phyloP scores from a whole-genome alignment of 2,329 filamentous ascomycete genomes.

The Fonsecaea nubica region DNA sequence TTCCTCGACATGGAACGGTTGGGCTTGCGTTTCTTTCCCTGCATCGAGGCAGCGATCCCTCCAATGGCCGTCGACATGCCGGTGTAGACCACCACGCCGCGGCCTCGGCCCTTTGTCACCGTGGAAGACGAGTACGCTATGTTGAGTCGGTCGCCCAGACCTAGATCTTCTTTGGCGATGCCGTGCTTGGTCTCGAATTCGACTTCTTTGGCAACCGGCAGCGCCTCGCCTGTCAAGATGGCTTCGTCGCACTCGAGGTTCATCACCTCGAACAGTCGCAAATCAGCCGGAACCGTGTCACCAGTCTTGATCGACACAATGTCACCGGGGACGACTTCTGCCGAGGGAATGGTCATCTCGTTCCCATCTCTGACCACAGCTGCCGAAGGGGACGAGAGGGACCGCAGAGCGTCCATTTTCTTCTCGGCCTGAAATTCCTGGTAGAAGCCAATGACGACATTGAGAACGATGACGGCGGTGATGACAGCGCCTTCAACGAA shows the following conservation, averaged over 20 bases:
- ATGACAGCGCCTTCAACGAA: slow-evolving; percentile 67
- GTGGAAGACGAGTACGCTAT: slow-evolving; percentile 67
- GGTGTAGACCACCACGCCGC: slow-evolving; percentile 64
- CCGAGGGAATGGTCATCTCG: slow-evolving; percentile 58
- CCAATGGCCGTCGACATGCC: slow-evolving; percentile 69
- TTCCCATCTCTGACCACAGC: slow-evolving; percentile 64
- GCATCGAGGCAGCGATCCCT: slow-evolving; percentile 64
- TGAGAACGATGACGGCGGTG: slow-evolving; percentile 64
- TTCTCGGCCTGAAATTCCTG: slow-evolving; percentile 67
- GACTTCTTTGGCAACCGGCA: slow-evolving; percentile 63
- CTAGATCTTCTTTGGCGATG: slow-evolving; percentile 45
- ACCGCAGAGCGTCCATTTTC: slow-evolving; percentile 64
- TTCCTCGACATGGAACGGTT: slow-evolving; percentile 53
- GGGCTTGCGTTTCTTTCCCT: slow-evolving; percentile 55
- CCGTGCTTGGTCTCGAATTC: slow-evolving; percentile 44
- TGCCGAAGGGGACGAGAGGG: slow-evolving; percentile 63
- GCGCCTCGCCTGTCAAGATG: slow-evolving; percentile 66
- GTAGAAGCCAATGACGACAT: slow-evolving; percentile 64
- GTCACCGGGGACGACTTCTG: slow-evolving; percentile 67
- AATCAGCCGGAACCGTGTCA: slow-evolving; percentile 65
- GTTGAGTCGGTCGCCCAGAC: slow-evolving; percentile 65
- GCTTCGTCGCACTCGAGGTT: slow-evolving; percentile 77
- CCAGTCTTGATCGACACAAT: slow-evolving; percentile 60
- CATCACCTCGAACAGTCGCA: slow-evolving; percentile 64
- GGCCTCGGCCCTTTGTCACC: slow-evolving; percentile 65